These are phyloP conservation scores for Didymella exigua DNA, from an alignment of 2,329 filamentous ascomycete species.

Conservation along the genomic window DNA sequence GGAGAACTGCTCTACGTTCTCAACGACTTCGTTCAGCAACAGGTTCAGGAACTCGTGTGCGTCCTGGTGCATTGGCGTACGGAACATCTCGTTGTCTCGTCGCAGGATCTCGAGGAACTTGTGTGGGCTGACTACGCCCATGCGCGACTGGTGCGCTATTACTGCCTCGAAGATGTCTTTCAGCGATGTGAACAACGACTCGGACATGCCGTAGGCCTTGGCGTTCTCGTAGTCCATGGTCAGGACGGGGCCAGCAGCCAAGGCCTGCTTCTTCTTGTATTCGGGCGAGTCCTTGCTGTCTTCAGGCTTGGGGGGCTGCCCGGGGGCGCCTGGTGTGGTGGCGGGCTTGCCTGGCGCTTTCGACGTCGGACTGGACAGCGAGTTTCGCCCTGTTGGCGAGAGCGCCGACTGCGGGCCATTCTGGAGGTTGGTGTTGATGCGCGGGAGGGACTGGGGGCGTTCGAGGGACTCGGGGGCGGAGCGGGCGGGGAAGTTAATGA, in stretches of 20 bases:
- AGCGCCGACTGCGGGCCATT: slow-evolving; percentile 51
- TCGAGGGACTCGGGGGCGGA: slow-evolving; percentile 70
- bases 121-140: slow-evolving; percentile 88
- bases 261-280: slow-evolving; percentile 96
- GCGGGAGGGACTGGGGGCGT: slow-evolving; percentile 57
- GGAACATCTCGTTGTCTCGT: slow-evolving; percentile 95
- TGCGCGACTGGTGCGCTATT: slow-evolving; percentile 78
- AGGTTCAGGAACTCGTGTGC: slow-evolving; percentile 97
- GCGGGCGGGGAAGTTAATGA: slow-evolving; percentile 84
- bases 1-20: slow-evolving; percentile 89
- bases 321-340: slow-evolving; percentile 56
- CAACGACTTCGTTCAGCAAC: slow-evolving; percentile 92
- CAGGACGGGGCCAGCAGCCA: slow-evolving; percentile 84
- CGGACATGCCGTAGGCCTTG: slow-evolving; percentile 84
- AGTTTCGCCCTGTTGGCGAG: slow-evolving; percentile 61
- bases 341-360: slow-evolving; percentile 45
- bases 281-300: slow-evolving; percentile 95
- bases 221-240: slow-evolving; percentile 83
- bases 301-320: slow-evolving; percentile 73
- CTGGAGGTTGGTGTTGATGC: slow-evolving; percentile 48
- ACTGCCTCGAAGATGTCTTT: slow-evolving; percentile 96
- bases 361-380: slow-evolving; percentile 40
- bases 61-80: slow-evolving; percentile 96
- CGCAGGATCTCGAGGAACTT: slow-evolving; percentile 93
- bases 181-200: slow-evolving; percentile 90